Evolutionary conservation across 768 basidiomycete genomes (phyloP).

Genomic region (Lyophyllum atratum): DNA sequence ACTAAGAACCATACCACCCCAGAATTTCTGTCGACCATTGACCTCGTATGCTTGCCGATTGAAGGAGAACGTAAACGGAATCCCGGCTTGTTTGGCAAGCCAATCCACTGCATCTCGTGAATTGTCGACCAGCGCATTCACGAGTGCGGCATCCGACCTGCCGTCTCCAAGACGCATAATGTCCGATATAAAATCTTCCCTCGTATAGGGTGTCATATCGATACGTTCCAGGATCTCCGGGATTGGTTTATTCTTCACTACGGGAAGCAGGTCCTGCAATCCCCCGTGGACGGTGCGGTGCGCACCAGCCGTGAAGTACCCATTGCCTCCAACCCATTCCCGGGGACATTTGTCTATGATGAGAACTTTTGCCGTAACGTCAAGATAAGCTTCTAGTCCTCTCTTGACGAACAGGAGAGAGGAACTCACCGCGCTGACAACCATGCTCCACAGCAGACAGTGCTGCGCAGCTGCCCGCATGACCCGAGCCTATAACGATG

Average conservation of each 20-base stretch:
- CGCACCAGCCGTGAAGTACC: constrained; percentile 73
- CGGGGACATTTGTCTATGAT: constrained; percentile 66
- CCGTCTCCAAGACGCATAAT: constrained; percentile 61
- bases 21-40: constrained; percentile 62
- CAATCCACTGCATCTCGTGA: constrained; percentile 61
- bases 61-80: constrained; percentile 62
- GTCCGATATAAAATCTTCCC: constrained; percentile 54
- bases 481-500: constrained; percentile 65
- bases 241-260: constrained; percentile 50
- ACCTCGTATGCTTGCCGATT: constrained; percentile 71
- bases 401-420: background rate
- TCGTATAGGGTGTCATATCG: constrained; percentile 61
- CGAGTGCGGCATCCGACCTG: constrained; percentile 49
- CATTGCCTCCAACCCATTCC: constrained; percentile 71
- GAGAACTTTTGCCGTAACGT: constrained; percentile 40
- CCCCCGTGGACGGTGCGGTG: constrained; percentile 65
- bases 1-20: constrained; percentile 68
- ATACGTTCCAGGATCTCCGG: constrained; percentile 42
- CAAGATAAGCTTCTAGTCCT: constrained; percentile 2
- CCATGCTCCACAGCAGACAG: constrained; percentile 61
- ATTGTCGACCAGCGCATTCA: constrained; percentile 50
- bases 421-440: constrained; percentile 46
- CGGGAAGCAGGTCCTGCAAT: constrained; percentile 56
- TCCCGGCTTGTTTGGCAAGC: constrained; percentile 49
- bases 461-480: constrained; percentile 69